These are phyloP conservation scores for Rhizopus delemar DNA, from an alignment of 371 early-diverging fungal genomes.

Conservation along the genomic window DNA sequence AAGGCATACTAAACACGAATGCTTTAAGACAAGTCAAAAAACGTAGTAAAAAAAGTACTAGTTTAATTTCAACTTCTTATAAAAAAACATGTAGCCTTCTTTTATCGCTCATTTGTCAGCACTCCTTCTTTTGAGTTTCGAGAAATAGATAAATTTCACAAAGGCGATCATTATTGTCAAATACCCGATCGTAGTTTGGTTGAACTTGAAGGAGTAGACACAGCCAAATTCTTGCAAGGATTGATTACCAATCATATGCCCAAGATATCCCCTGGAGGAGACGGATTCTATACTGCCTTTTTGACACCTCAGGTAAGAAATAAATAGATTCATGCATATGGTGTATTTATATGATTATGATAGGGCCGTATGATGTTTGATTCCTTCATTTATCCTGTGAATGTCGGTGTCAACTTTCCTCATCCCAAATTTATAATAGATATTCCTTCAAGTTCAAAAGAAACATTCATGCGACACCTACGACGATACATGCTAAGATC, in stretches of 20 bases:
- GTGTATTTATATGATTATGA: background rate
- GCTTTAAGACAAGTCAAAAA: no score
- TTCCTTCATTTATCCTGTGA: conserved; percentile 83
- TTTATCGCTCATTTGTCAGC: conserved; percentile 17
- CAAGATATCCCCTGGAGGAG: conserved; percentile 65
- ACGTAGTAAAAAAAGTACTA: no score
- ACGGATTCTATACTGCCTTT: conserved; percentile 73
- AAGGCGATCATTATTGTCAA: conserved; percentile 38
- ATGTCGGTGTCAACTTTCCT: conserved; percentile 62
- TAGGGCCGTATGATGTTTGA: conserved; percentile 89
- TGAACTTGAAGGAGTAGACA: conserved; percentile 73
- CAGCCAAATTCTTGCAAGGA: conserved; percentile 85
- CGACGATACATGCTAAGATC: conserved; percentile 78
- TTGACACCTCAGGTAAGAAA: conserved; percentile 74
- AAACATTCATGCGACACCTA: conserved; percentile 64
- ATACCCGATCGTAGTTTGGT: conserved; percentile 70
- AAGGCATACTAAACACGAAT: no score
- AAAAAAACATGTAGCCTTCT: background rate
- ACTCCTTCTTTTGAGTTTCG: conserved; percentile 19
- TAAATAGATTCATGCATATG: background rate
- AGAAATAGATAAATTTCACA: conserved; percentile 19
- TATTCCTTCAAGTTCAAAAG: conserved; percentile 55
- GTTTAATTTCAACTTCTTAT: no score
- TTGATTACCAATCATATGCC: conserved; percentile 89
- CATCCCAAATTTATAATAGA: conserved; percentile 80